phyloP scores from a whole-genome alignment of 176 grass and related monocot species.

The Carex cristatella region DNA sequence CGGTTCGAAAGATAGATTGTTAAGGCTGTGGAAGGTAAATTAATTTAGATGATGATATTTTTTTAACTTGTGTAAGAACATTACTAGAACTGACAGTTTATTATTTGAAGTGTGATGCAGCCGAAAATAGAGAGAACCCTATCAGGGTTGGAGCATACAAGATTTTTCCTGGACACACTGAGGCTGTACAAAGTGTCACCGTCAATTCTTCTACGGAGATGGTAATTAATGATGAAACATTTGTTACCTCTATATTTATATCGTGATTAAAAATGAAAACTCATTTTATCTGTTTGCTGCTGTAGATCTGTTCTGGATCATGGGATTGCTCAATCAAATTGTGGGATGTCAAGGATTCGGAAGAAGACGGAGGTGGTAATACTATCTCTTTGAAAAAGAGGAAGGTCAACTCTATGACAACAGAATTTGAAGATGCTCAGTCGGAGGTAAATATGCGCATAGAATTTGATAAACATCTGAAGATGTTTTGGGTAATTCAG shows the following conservation, averaged over 20 bases:
- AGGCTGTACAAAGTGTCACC: slow-evolving; percentile 73
- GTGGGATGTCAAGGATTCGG: slow-evolving; percentile 61
- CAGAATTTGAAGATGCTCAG: slow-evolving; percentile 58
- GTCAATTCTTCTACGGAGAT: slow-evolving; percentile 56
- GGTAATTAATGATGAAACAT: slow-evolving; percentile 40
- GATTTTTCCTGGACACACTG: slow-evolving; percentile 61
- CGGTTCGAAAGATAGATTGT: slow-evolving; percentile 80
- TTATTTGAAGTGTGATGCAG: slow-evolving; percentile 45
- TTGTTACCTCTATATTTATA: background rate
- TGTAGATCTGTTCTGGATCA: slow-evolving; percentile 89
- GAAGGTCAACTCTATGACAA: slow-evolving; percentile 51
- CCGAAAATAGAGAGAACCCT: slow-evolving; percentile 37
- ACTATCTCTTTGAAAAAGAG: slow-evolving; percentile 84
- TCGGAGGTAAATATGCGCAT: slow-evolving; percentile 51
- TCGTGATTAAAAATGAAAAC: background rate
- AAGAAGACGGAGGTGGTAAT: slow-evolving; percentile 60
- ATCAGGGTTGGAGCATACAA: slow-evolving; percentile 61
- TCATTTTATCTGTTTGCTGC: slow-evolving; percentile 9
- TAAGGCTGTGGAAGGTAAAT: slow-evolving; percentile 83
- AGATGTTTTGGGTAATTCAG: background rate
- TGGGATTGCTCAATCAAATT: slow-evolving; percentile 92
- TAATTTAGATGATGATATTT: background rate
- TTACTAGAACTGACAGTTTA: slow-evolving; percentile 26
- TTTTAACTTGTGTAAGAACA: background rate
- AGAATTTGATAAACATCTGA: background rate